Percentiles rank a stretch among this genome's conserved stretches.
Conservation (phyloP, 306 rosid genomes). For the Castanopsis chinensis region DNA sequence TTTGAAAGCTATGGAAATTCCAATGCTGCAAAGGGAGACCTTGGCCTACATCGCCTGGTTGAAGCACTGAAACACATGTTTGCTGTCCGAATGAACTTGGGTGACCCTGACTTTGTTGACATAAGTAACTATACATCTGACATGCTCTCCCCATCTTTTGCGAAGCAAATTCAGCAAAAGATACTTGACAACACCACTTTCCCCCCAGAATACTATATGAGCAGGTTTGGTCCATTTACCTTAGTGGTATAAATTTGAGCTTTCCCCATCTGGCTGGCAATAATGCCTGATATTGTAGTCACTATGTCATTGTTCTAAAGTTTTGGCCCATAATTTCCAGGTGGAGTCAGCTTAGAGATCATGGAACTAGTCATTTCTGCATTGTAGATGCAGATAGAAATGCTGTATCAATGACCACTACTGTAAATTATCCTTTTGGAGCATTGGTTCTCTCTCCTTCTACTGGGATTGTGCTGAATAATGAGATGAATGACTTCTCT, state of each 20-base stretch:
- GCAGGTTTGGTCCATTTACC: conserved; percentile 43
- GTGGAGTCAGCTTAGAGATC: conserved; percentile 94
- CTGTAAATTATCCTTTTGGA: conserved; percentile 65
- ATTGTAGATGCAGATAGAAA: conserved; percentile 86
- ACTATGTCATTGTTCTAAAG: background rate
- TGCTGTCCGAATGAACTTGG: conserved; percentile 83
- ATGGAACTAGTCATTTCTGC: conserved; percentile 93
- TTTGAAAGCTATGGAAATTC: conserved; percentile 59
- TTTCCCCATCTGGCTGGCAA: conserved; percentile 7
- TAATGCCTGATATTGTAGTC: background rate
- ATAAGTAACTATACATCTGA: conserved; percentile 29
- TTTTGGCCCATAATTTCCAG: conserved; percentile 36
- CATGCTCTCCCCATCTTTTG: conserved; percentile 82
- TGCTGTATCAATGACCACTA: conserved; percentile 79
- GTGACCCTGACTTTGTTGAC: conserved; percentile 76
- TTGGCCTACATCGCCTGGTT: conserved; percentile 75
- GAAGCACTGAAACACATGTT: conserved; percentile 87
- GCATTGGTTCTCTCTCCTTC: conserved; percentile 74
- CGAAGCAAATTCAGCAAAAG: conserved; percentile 48
- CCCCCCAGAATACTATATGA: conserved; percentile 75
- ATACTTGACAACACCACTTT: conserved; percentile 85
- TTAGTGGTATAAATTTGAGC: conserved; percentile 16
- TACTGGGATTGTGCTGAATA: conserved; percentile 81
- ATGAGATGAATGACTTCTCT: conserved; percentile 92
- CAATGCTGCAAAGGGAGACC: conserved; percentile 62